Conservation (phyloP, 805 yeast species). For the Zygoascus flipseniorum region DNA sequence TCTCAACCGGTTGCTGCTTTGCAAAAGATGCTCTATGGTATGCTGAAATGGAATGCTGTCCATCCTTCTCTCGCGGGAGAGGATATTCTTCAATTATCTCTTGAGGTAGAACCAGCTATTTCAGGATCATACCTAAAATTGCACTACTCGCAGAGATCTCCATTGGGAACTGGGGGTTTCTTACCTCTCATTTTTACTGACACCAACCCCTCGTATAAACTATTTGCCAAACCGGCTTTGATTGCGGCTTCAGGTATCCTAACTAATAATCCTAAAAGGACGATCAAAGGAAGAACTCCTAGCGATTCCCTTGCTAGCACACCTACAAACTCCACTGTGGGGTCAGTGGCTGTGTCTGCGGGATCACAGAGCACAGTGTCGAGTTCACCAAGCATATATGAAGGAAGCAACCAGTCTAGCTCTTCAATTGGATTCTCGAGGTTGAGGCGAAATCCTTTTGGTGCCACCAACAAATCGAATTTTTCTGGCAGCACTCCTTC, state of each 20-base stretch:
- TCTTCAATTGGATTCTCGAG: neutral
- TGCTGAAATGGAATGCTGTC: constrained; percentile 38
- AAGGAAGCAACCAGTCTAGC: neutral
- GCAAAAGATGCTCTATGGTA: constrained; percentile 34
- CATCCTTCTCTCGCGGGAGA: constrained; percentile 31
- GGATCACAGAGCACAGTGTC: neutral
- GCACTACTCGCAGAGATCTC: constrained; percentile 43
- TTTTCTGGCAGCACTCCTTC: neutral
- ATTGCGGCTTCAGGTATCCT: constrained; percentile 46
- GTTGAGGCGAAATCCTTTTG: neutral
- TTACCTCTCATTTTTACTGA: constrained; percentile 60
- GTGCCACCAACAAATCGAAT: neutral
- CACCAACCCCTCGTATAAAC: constrained; percentile 43
- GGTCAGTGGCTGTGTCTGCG: neutral
- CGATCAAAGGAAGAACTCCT: neutral
- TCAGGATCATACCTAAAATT: constrained; percentile 36
- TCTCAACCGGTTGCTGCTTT: constrained; percentile 27
- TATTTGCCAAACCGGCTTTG: constrained; percentile 45
- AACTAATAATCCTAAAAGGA: constrained; percentile 5
- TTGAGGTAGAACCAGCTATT: constrained; percentile 53
- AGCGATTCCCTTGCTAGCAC: neutral
- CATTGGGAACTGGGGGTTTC: constrained; percentile 54
- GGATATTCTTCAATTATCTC: constrained; percentile 56
- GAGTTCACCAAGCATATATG: neutral
- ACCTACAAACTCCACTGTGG: neutral